Evolutionary conservation across 805 yeast species (phyloP), one percentile per base, ranked within the genome.

Genomic region (Hanseniaspora singularis): DNA sequence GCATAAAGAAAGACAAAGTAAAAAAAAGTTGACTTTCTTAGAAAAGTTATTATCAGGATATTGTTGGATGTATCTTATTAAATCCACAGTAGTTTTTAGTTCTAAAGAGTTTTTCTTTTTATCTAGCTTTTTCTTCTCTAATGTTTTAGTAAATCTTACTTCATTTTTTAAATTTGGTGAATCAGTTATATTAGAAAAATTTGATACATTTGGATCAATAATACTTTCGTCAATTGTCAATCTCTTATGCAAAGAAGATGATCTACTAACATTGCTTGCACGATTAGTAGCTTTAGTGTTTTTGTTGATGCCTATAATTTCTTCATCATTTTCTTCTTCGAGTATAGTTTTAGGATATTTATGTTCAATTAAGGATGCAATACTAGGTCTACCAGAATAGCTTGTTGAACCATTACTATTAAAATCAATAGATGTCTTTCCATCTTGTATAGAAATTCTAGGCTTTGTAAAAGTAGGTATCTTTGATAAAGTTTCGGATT

Each of bases 1-100:
- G 56, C 98, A 92, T 38, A 92, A 65, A 0, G 97, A 92, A 43
- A 92, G 66, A 1, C 87, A 72, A 37, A 92, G 63, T 43, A 92
- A 65, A 58, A 92, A 92, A 62, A 89, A 82, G 49, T 74, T 77
- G 1, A 84, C 94, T 52, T 74, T 76, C 49, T 74, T 72, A 0
- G 96, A 65, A 63, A 81, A 92, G 3, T 74, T 50, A 0, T 84
- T 67, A 30, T 77, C 64, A 2, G 97, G 96, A 53, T 81, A 67
- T 1, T 65, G 51, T 64, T 87, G 94, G 18, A 92, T 64, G 57
- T 79, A 81, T 51, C 67, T 67, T 43, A 92, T 68, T 38, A 92
- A 65, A 30, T 79, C 81, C 46, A 77, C 60, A 0, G 96, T 76
- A 33, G 81, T 72, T 51, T 70, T 72, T 3, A 72, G 52, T 5